phyloP scores from a whole-genome alignment of 2,329 filamentous ascomycete species.

The Cladosporium sp. region DNA sequence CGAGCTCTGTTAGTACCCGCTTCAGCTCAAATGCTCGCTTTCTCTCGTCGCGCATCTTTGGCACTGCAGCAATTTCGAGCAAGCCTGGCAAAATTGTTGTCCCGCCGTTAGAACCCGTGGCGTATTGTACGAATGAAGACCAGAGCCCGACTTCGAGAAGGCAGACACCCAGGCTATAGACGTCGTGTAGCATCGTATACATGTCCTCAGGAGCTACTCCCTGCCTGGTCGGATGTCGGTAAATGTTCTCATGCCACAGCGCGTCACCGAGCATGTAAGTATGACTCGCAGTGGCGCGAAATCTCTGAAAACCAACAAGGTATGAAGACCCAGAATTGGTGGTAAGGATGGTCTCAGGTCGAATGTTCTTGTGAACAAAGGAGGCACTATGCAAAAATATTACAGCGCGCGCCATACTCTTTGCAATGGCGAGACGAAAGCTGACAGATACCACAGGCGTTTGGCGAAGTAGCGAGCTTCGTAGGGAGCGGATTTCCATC shows the following conservation, averaged over 20 bases:
- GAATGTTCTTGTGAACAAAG: slow-evolving; percentile 51
- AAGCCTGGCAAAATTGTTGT: not conserved
- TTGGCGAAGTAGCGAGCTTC: slow-evolving; percentile 36
- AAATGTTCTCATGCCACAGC: slow-evolving; percentile 49
- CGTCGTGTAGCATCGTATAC: slow-evolving; percentile 57
- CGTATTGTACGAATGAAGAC: slow-evolving; percentile 39
- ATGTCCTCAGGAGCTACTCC: slow-evolving; percentile 40
- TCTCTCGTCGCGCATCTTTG: slow-evolving; percentile 1
- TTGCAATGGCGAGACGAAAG: not conserved
- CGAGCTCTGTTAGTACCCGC: slow-evolving; percentile 25
- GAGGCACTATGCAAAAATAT: slow-evolving; percentile 42
- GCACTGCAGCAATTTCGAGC: slow-evolving; percentile 4
- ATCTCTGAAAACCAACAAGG: slow-evolving; percentile 49
- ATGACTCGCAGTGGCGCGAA: slow-evolving; percentile 39
- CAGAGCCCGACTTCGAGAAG: slow-evolving; percentile 56
- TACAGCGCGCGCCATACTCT: slow-evolving; percentile 25
- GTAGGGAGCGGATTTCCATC: slow-evolving; percentile 24
- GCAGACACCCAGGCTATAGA: slow-evolving; percentile 57
- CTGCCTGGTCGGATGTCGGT: slow-evolving; percentile 53
- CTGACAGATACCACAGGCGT: not conserved
- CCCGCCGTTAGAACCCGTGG: slow-evolving; percentile 8
- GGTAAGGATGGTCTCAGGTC: slow-evolving; percentile 45
- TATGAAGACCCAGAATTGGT: slow-evolving; percentile 36
- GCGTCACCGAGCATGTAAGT: slow-evolving; percentile 41
- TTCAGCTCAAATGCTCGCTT: slow-evolving; percentile 22